Evolutionary conservation across 2,329 filamentous ascomycete genomes (phyloP).

Genomic region (Chaetomiaceae sp.): DNA sequence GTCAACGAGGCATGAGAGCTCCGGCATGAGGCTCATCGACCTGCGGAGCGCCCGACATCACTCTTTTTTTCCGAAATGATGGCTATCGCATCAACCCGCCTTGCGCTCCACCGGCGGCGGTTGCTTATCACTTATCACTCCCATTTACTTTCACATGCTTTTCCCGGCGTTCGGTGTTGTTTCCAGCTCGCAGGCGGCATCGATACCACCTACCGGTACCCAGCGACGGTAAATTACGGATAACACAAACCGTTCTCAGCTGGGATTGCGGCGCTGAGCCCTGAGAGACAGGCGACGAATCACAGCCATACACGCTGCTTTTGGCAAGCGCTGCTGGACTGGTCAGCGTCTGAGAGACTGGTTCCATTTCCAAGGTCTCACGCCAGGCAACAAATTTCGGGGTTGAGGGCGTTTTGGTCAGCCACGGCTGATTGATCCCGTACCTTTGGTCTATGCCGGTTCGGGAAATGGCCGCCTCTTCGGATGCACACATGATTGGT

Average conservation of each 20-base stretch:
- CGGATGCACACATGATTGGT: conserved; percentile 4
- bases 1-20: no score
- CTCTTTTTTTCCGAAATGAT: no score
- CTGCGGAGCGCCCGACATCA: no score
- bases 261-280: background rate
- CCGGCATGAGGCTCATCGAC: no score
- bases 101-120: no score
- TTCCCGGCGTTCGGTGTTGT: background rate
- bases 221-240: no score
- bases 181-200: background rate
- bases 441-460: conserved; percentile 16
- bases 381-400: no score
- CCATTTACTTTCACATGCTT: background rate
- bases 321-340: background rate
- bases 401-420: background rate
- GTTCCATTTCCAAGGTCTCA: background rate
- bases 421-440: no score
- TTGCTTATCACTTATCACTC: background rate
- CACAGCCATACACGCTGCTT: background rate
- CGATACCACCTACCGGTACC: no score
- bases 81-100: no score
- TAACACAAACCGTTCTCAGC: background rate
- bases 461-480: conserved; percentile 13
- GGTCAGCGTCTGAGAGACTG: background rate
- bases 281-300: conserved; percentile 11